Base-by-base conservation (phyloP, 2,329 filamentous ascomycete genomes). In the Zymoseptoria brevis region DNA sequence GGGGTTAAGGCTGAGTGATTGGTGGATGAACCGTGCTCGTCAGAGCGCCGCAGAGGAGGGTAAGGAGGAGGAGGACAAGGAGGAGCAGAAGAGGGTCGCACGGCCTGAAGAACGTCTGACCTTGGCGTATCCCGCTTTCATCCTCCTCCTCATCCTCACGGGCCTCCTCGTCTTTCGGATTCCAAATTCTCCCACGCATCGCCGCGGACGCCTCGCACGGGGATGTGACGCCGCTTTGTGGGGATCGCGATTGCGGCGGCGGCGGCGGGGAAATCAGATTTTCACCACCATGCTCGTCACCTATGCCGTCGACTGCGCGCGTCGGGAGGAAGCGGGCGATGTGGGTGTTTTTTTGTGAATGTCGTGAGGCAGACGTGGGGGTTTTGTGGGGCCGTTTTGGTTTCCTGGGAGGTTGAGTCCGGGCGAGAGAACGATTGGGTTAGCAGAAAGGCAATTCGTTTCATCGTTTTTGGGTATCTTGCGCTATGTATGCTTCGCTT, bases 211-310 rank as follows among this genome's bases (percentile, higher is more conserved):
- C 72, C 0, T 69, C 73, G 0, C 68, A 76, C 2, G 86, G 81
- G 79, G 81, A 84, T 57, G 76, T 84, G 4, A 83, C 81, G 0
- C 83, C 83, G n/a, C 0, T 73, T 83, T 13, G 19, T 77, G 50
- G 68, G 76, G 53, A 73, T 76, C 50, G 82, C 76, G 0, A 77
- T 78, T 45, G 73, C 74, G 0, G 79, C 77, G 0, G 79, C 76
- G n/a, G n/a, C n/a, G n/a, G n/a, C n/a, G n/a, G 4, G 83, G 83
- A 0, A 84, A 84, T 60, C 83, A 86, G 68, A 79, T 86, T 50
- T 76, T 85, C 16, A 85, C 83, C 0, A 85, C 83, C 0, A 79
- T 85, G 1, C 67, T 83, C 50, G 80, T 84, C 22, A 85, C 83
- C 0, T 86, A 84, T 67, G 79, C 82, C 0, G 79, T 86, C 0